Conservation (phyloP, 1,139 yeast genomes). For the Schizosaccharomyces versatilis region DNA sequence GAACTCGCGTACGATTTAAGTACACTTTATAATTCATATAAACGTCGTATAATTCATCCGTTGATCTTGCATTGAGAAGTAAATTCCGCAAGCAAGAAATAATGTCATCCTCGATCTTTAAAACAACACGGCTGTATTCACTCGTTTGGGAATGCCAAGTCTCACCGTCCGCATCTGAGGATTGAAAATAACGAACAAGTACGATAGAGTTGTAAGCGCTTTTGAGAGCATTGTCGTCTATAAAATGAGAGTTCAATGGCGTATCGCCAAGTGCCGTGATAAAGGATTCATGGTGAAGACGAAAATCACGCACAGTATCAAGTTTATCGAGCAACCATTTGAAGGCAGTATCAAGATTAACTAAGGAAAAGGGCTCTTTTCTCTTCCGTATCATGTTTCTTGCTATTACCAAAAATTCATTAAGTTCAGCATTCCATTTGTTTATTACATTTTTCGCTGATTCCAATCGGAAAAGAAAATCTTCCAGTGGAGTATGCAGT, state of each 20-base stretch:
- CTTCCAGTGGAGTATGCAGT: neutral
- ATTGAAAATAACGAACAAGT: too few species aligned
- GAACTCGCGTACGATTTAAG: slow-evolving; percentile 29
- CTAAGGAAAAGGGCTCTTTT: neutral
- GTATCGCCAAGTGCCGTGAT: too few species aligned
- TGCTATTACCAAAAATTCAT: neutral
- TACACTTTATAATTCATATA: slow-evolving; percentile 29
- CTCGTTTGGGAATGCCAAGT: too few species aligned
- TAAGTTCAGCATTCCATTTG: neutral
- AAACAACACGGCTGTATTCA: too few species aligned
- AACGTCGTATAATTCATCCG: slow-evolving; percentile 30
- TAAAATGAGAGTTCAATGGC: too few species aligned
- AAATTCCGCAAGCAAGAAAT: slow-evolving; percentile 23
- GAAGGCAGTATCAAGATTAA: too few species aligned
- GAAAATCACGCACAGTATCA: too few species aligned
- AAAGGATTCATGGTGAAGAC: too few species aligned
- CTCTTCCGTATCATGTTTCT: neutral
- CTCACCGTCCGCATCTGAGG: too few species aligned
- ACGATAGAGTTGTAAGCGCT: too few species aligned
- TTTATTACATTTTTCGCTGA: neutral
- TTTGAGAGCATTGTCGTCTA: too few species aligned
- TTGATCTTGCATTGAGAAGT: slow-evolving; percentile 22
- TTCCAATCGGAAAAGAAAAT: neutral
- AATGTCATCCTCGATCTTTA: slow-evolving; percentile 18
- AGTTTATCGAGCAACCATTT: too few species aligned